Evolutionary conservation across 1,139 yeast genomes (phyloP), one percentile per base, ranked within the genome.

Genomic region (Kluyveromyces sp.): DNA sequence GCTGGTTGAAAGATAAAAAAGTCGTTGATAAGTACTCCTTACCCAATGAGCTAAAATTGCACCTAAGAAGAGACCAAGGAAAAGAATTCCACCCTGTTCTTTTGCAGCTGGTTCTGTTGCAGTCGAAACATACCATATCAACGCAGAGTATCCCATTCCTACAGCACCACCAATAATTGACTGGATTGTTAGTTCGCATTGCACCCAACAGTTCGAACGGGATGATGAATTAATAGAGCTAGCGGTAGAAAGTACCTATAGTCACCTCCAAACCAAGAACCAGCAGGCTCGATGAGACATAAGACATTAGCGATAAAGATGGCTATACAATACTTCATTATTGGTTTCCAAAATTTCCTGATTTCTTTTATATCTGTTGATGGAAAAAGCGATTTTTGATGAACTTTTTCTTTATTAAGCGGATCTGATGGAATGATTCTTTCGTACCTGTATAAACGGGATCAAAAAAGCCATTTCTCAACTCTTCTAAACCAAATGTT

Each of bases 391-490:
- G 42, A 25, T 10, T 8, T 15, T 8, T n/a, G 27, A n/a, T 28
- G 33, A 25, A 35, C 4, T 8, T 32, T 5, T 21, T 29, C n/a
- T 37, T 34, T 42, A n/a, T 43, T 48, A 25, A 47, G 46, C 8
- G 49, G 48, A 15, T 42, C 51, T 45, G 57, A 55, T 34, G 39
- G 31, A 10, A 29, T 21, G 29, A 37, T 25, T 39, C 46, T 45
- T 30, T 59, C 60, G 4, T 61, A 69, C 27, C 69, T n/a, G 66
- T 60, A 50, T 65, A 74, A 1, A 68, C 60, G 0, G 78, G 72
- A 51, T 74, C 78, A 50, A 74, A 74, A 52, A 70, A 73, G 2
- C 77, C 78, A 45, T 71, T 71, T 50, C 78, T 60, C 27, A 71
- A 53, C 50, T 74, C 79, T 45, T 71, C 72, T 21, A 73, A 46